Percentiles rank a stretch among this genome's conserved stretches.
Conservation (phyloP, 371 early-diverging fungal species). For the Gilbertella persicaria region DNA sequence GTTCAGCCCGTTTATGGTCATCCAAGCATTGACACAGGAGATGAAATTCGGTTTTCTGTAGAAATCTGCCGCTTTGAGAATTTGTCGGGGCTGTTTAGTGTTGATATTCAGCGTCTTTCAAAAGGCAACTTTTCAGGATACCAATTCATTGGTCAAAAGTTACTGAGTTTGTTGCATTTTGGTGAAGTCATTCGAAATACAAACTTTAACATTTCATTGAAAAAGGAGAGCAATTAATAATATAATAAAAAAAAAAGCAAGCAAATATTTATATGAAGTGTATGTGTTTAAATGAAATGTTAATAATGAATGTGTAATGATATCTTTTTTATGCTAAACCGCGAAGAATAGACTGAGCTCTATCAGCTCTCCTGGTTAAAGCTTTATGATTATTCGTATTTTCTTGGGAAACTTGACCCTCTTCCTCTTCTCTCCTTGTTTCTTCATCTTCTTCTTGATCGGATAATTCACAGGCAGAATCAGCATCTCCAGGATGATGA, state of each 20-base stretch:
- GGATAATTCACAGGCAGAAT: constrained; percentile 35
- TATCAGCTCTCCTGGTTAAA: constrained; percentile 28
- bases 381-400: constrained; percentile 3
- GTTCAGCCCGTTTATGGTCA: constrained; percentile 93
- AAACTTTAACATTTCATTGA: constrained; percentile 13
- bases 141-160: constrained; percentile 82
- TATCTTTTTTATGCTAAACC: constrained; percentile 23
- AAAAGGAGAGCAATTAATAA: neutral
- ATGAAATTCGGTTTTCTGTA: constrained; percentile 79
- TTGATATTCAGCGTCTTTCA: constrained; percentile 66
- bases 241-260: neutral
- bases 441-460: constrained; percentile 15
- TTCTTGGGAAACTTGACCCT: constrained; percentile 1
- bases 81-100: constrained; percentile 80
- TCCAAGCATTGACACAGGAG: constrained; percentile 75
- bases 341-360: constrained; percentile 39
- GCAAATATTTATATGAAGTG: neutral
- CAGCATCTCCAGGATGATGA: constrained; percentile 32
- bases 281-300: neutral
- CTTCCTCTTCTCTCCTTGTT: too few species aligned
- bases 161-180: constrained; percentile 58
- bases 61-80: constrained; percentile 90
- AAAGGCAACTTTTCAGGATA: constrained; percentile 86
- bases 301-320: neutral
- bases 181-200: constrained; percentile 21